Conservation (phyloP, 176 grass and related monocot species). For the Poa pratensis region DNA sequence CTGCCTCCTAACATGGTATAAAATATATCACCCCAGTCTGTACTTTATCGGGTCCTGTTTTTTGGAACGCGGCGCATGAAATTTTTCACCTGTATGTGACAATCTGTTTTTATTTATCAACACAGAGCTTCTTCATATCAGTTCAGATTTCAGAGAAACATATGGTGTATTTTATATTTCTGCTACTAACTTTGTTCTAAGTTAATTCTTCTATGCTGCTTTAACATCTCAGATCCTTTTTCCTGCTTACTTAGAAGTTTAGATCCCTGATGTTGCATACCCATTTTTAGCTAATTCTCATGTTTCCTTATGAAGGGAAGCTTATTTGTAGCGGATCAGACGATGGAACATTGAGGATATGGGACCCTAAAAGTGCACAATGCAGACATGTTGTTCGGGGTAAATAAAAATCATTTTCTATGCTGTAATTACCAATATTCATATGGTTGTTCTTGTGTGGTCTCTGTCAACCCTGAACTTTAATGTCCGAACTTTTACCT, state of each 20-base stretch:
- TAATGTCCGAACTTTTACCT: background rate
- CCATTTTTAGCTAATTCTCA: background rate
- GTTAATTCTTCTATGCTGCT: background rate
- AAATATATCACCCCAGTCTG: background rate
- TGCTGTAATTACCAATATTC: constrained; percentile 14
- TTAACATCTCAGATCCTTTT: background rate
- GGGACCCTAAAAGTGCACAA: constrained; percentile 76
- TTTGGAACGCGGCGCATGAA: background rate
- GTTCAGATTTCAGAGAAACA: constrained; percentile 1
- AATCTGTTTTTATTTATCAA: constrained; percentile 10
- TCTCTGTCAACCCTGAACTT: background rate
- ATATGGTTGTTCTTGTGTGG: constrained; percentile 8
- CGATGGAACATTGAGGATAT: constrained; percentile 89
- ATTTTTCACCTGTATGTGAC: no score
- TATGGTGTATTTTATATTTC: constrained; percentile 1
- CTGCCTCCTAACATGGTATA: background rate
- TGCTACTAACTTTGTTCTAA: constrained; percentile 1
- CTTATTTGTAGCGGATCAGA: constrained; percentile 86
- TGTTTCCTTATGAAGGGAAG: constrained; percentile 68
- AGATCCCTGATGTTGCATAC: background rate
- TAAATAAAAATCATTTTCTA: constrained; percentile 24
- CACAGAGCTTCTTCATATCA: background rate
- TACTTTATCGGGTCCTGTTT: background rate
- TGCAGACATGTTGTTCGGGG: constrained; percentile 76
- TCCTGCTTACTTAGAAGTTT: background rate